Base-by-base conservation (phyloP, 768 basidiomycete genomes). In the Suillus cothurnatus region DNA sequence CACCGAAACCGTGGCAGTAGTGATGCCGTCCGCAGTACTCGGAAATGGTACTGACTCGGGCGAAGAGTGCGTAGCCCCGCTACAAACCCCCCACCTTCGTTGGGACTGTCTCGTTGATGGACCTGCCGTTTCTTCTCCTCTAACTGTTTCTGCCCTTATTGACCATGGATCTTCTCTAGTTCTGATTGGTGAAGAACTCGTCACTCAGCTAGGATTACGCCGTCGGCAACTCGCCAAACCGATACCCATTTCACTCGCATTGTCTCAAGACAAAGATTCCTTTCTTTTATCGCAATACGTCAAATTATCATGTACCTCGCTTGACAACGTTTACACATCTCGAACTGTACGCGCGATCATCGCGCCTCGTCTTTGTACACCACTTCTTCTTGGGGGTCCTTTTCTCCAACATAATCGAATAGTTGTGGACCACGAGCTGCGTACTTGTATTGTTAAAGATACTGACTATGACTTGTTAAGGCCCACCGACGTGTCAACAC, bases 101-200 rank as follows among this genome's bases (percentile, higher is more conserved):
- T 36, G 36, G 36, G 36, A 36, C 36, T 36, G 36, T 36, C 36
- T 36, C 1, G 12, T 36, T 11, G 36, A 36, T 12, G 11, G 36
- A 4, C 36, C 36, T 12, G 36, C 11, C 4, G 36, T 36, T 12
- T 36, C 36, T 12, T 28, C 28, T 12, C 67, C 66, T 6, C 0
- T 73, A 0, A 19, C 3, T 15, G 61, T 73, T 0, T 53, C 66
- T 1, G 66, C 67, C 0, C 53, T 78, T 0, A 73, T 79, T 72
- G 75, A 80, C 53, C 50, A 68, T 61, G 76, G 77, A 4, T 72
- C 75, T 0, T 68, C 72, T 34, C 2, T 79, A 59, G 78, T 78
- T 57, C 63, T 81, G 26, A 79, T 80, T 61, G 49, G 71, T 26
- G 41, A 70, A 12, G 62, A 67, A 1, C 41, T 78, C 23, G 74